A percentile compares a stretch with the other conserved stretches of the same genome.
These are phyloP conservation scores for Cyberlindnera sargentensis DNA, from an alignment of 805 yeast genomes.

Conservation along the genomic window DNA sequence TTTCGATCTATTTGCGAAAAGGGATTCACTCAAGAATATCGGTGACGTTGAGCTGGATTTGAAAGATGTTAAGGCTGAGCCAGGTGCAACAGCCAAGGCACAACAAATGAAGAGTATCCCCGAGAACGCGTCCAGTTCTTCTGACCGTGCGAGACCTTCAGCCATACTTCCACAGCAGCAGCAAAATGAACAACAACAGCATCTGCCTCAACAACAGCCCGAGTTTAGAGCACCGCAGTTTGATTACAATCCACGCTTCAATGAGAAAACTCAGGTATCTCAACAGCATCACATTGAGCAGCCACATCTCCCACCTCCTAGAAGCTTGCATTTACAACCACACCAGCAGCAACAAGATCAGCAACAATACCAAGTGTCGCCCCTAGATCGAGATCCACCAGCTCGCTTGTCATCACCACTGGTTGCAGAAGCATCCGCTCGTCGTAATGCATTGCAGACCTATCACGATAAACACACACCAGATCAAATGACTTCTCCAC, in stretches of 20 bases:
- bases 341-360: conserved; percentile 4
- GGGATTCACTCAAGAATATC: conserved; percentile 22
- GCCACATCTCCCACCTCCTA: too few relatives aligned
- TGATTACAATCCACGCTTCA: conserved; percentile 2
- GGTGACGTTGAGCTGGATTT: conserved; percentile 9
- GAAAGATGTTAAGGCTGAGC: conserved; percentile 5
- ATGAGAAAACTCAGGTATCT: conserved; percentile 1
- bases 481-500: too few relatives aligned
- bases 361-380: conserved; percentile 1
- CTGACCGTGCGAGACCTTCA: conserved; percentile 2
- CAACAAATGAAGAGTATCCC: conserved; percentile 8
- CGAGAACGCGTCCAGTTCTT: conserved; percentile 1
- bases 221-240: conserved; percentile 5
- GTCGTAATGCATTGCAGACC: too few relatives aligned
- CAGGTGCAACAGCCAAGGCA: conserved; percentile 19
- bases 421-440: conserved; percentile 5
- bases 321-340: neutral
- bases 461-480: too few relatives aligned
- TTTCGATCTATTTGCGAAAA: conserved; percentile 22
- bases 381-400: conserved; percentile 1
- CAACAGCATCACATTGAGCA: conserved; percentile 3
- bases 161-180: too few relatives aligned
- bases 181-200: neutral
- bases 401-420: neutral
- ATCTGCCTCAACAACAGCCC: neutral